These are phyloP conservation scores for Davidsoniella australis DNA, from an alignment of 2,329 filamentous ascomycete genomes.

Conservation along the genomic window DNA sequence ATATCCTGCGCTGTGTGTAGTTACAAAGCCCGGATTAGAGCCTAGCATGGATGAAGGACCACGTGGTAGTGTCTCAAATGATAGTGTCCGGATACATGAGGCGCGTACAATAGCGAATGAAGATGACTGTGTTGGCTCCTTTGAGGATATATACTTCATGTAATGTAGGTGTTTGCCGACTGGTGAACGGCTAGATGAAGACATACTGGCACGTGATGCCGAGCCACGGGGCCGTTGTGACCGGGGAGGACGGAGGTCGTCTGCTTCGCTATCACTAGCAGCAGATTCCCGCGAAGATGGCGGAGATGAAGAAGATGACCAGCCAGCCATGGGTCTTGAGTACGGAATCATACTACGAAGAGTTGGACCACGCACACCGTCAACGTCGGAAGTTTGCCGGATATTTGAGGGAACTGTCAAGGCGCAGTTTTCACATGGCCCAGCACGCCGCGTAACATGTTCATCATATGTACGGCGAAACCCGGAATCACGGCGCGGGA, in stretches of 20 bases:
- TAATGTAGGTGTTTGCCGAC: constrained; percentile 41
- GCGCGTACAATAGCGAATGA: constrained; percentile 51
- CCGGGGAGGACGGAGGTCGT: constrained; percentile 24
- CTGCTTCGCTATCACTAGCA: constrained; percentile 33
- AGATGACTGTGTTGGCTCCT: constrained; percentile 42
- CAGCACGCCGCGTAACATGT: constrained; percentile 44
- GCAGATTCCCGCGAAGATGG: constrained; percentile 33
- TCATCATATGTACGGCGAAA: constrained; percentile 49
- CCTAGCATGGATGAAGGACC: constrained; percentile 24
- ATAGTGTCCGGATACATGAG: constrained; percentile 48
- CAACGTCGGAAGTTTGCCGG: constrained; percentile 21
- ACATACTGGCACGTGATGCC: constrained; percentile 31
- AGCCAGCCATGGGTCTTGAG: constrained; percentile 35
- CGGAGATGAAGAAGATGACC: constrained; percentile 27
- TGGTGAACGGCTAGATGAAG: constrained; percentile 27
- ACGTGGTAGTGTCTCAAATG: constrained; percentile 47
- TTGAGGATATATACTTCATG: constrained; percentile 51
- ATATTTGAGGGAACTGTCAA: constrained; percentile 38
- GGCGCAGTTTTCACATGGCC: constrained; percentile 51
- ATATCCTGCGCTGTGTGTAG: constrained; percentile 34
- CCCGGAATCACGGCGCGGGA: constrained; percentile 35
- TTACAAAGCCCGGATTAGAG: constrained; percentile 30
- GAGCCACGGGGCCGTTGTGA: constrained; percentile 20
- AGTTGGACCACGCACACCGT: constrained; percentile 33
- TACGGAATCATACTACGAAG: constrained; percentile 43